A percentile compares a stretch with the other conserved stretches of the same genome.
Conservation (phyloP, 2,329 filamentous ascomycete genomes). For the Calonectria multiphialidica region DNA sequence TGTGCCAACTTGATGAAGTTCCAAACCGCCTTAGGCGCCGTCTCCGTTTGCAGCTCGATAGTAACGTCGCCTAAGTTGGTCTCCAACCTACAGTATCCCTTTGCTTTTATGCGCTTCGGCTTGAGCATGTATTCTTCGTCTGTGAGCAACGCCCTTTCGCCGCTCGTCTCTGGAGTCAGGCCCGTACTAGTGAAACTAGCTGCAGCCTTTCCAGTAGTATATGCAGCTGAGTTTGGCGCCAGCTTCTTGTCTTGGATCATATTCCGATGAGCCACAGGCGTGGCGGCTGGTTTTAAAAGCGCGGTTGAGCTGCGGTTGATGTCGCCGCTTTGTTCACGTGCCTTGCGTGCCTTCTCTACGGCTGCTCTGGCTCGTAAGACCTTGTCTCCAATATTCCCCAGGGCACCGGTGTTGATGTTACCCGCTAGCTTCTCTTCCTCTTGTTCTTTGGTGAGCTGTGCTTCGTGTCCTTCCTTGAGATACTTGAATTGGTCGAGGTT, state of each 20-base stretch:
- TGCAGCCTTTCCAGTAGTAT: conserved; percentile 91
- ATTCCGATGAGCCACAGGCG: conserved; percentile 44
- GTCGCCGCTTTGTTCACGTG: conserved; percentile 72
- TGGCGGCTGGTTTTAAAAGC: conserved; percentile 50
- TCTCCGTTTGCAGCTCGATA: conserved; percentile 90
- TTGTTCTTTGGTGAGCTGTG: conserved; percentile 76
- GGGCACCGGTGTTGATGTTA: conserved; percentile 81
- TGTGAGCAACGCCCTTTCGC: conserved; percentile 85
- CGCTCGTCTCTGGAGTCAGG: conserved; percentile 90
- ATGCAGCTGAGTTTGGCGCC: conserved; percentile 87
- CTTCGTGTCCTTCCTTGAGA: conserved; percentile 82
- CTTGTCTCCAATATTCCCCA: conserved; percentile 84
- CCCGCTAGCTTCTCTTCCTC: conserved; percentile 74
- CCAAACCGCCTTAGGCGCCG: conserved; percentile 93
- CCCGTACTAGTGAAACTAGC: conserved; percentile 97
- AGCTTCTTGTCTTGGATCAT: conserved; percentile 67
- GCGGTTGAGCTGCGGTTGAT: conserved; percentile 65
- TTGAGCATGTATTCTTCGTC: conserved; percentile 98
- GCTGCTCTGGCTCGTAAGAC: conserved; percentile 92
- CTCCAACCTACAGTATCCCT: conserved; percentile 90
- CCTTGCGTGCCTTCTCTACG: conserved; percentile 88
- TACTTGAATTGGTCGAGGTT: conserved; percentile 92
- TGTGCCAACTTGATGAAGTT: conserved; percentile 93
- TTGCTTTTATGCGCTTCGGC: conserved; percentile 87
- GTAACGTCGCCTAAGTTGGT: conserved; percentile 89